Base-by-base conservation (phyloP, 768 basidiomycete species). In the Thelephora ganbajun region DNA sequence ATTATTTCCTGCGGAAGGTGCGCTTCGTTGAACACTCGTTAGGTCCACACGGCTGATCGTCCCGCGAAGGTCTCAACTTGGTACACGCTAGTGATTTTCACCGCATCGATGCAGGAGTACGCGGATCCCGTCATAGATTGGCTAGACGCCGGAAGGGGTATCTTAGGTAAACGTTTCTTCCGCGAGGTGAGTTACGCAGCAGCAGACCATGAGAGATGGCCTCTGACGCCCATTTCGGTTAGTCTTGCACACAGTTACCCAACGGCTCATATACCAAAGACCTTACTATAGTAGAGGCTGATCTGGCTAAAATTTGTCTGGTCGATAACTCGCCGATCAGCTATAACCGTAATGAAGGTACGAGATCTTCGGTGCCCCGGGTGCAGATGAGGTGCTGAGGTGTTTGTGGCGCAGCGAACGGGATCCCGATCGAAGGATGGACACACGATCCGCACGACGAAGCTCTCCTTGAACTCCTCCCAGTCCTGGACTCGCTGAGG, bases 121-220 rank as follows among this genome's bases (percentile, higher is more conserved):
- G 96, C 96, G 51, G 96, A 99, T 69, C 96, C 96, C 0, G 93
- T 99, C 23, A 99, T 99, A 55, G 96, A 99, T 66, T 99, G 96
- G 96, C 69, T 99, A 47, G 96, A 99, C 60, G 90, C 83, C 47
- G 90, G 92, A 3, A 77, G 90, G 41, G 93, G 92, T 14, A 87
- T 98, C 49, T 76, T 99, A 33, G 77, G 73, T 2, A 83, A 86
- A 52, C 79, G 92, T 33, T 71, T 96, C 53, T 99, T 98, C 66
- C 79, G 96, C 52, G 91, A 96, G 70, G 87, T 86, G 47, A 49
- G 86, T 74, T n/a, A n/a, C 56, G 26, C 26, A 30, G 26, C 26
- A 4, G 26, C 26, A 30, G 26, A 30, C 26, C 26, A 30, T 22
- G 11, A 47, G 39, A 3, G 9, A 41, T 9, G 39, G 39, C 7